Base-by-base conservation (phyloP, 2,329 filamentous ascomycete species). In the Thermothelomyces thermophilus region DNA sequence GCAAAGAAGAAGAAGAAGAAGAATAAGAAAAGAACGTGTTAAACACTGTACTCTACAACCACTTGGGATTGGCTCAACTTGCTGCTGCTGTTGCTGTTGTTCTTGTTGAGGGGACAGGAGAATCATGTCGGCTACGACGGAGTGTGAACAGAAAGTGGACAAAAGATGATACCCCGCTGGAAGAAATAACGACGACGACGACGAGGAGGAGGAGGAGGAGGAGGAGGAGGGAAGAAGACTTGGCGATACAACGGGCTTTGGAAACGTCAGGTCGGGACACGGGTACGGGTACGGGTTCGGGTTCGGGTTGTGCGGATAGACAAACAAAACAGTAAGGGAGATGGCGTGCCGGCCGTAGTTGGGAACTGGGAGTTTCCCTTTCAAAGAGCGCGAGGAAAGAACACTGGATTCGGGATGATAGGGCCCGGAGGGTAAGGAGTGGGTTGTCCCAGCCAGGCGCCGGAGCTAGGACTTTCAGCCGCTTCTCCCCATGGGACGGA, bases 121-220 rank as follows among this genome's bases (percentile, higher is more conserved):
- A 19, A 37, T 16, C 36, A 40, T 40, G 36, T 36, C 20, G 20
- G 19, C 13, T 35, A 22, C 8, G 22, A 22, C 8, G 22, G 24
- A 20, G 35, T 40, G 17, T 40, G 9, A 28, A 24, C 20, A 39
- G 16, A 50, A 26, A 33, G 17, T 20, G 37, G 26, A 36, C 19
- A 14, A 17, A 46, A 19, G 48, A 54, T 49, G 46, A 54, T 46
- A 53, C 41, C 46, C 51, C 31, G 31, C 33, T 48, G 20, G 39
- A 46, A 35, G n/a, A n/a, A n/a, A n/a, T n/a, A n/a, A n/a, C n/a
- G n/a, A n/a, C n/a, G n/a, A n/a, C n/a, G n/a, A n/a, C n/a, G n/a
- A n/a, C n/a, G n/a, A n/a, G n/a, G n/a, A 40, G 35, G 34, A 45
- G 35, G 22, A 33, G 20, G 6, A 37, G 39, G 39, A 31, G 20